Evolutionary conservation across 345 rosid species (phyloP), one percentile per base, ranked within the genome.

Genomic region (Syzygium oleosum): DNA sequence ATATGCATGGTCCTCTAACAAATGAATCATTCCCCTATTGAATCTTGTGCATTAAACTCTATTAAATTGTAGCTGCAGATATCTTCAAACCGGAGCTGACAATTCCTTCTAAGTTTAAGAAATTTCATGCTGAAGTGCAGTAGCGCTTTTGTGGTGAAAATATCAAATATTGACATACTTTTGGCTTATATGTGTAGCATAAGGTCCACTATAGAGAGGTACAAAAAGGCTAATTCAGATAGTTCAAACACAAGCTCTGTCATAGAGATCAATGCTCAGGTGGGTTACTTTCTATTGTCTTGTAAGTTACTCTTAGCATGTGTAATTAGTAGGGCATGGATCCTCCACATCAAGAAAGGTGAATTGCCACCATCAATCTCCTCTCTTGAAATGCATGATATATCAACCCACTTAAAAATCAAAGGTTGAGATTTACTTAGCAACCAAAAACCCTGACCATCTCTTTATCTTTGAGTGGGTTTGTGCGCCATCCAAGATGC

Each of bases 231-330:
- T 46, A 89, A 89, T 84, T 97, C 99, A 21, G 99, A 97, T 87
- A 89, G 90, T 85, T 86, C 96, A 85, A 93, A 92, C 85, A 85
- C 95, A 1, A 88, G 89, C 84, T 91, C 98, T 21, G 94, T 96
- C 87, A 94, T 95, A n/a, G 98, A 98, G 87, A 98, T 98, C 88
- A 98, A 98, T 93, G 99, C 99, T 23, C 98, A 97, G 95, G 99
- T 96, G 85, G 86, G 34, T 12, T 52, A 55, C n/a, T 21, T n/a
- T 51, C 51, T 41, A 9, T 59, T 61, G 51, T 43, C 10, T 77
- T 68, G 46, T 4, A 34, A 68, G 80, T 73, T 34, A 9, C 80
- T 34, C 25, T 73, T 34, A 19, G 49, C 80, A 31, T 34, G 49
- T 34, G 38, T 17, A 34, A 3, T 73, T 19, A 73, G 80, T 73